These are phyloP conservation scores for Dovyalis caffra DNA, from an alignment of 345 rosid species.

Conservation along the genomic window DNA sequence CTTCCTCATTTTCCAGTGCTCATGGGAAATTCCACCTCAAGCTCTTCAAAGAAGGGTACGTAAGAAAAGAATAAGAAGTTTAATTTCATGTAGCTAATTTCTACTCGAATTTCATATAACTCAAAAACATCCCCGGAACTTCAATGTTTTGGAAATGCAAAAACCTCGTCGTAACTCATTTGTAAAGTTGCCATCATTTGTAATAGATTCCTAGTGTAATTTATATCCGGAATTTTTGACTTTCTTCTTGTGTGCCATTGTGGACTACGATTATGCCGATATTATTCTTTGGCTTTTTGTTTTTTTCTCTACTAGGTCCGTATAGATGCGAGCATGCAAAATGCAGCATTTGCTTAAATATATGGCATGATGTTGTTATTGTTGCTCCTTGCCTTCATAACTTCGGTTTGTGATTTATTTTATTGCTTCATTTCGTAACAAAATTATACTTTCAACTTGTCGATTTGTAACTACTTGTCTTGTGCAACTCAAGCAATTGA, in stretches of 20 bases:
- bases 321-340: slow-evolving; percentile 74
- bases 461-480: slow-evolving; percentile 23
- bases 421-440: not conserved
- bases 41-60: slow-evolving; percentile 41
- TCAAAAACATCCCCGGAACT: no score
- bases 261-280: slow-evolving; percentile 9
- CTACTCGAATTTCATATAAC: not conserved
- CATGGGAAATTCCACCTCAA: slow-evolving; percentile 83
- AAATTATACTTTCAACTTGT: slow-evolving; percentile 7
- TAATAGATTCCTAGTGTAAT: no score
- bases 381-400: slow-evolving; percentile 95
- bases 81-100: not conserved
- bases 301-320: slow-evolving; percentile 48
- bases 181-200: no score
- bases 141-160: no score
- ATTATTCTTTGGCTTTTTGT: not conserved
- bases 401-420: slow-evolving; percentile 53
- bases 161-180: no score
- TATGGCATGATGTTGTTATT: slow-evolving; percentile 94
- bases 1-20: slow-evolving; percentile 79
- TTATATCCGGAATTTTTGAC: not conserved
- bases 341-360: slow-evolving; percentile 88
- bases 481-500: slow-evolving; percentile 68
- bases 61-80: slow-evolving; percentile 2
- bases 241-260: not conserved